These are phyloP conservation scores for Colletotrichum chlorophyti DNA, from an alignment of 2,329 filamentous ascomycete species.

Conservation along the genomic window DNA sequence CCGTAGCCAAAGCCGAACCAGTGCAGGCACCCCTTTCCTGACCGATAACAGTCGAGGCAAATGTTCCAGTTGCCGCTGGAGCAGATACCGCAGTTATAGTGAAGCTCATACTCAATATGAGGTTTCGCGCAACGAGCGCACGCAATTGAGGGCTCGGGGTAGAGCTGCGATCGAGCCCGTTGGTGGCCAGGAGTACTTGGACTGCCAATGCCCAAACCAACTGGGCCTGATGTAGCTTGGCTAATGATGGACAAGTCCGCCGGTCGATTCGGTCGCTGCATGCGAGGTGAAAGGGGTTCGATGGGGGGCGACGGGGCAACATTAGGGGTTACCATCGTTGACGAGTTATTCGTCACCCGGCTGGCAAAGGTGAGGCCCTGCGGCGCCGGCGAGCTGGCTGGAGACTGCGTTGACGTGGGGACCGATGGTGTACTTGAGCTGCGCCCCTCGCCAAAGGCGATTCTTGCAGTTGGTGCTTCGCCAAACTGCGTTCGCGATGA, in stretches of 20 bases:
- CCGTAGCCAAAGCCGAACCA: conserved; percentile 88
- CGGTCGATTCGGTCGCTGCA: conserved; percentile 41
- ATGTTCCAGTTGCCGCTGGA: conserved; percentile 76
- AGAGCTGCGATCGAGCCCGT: conserved; percentile 57
- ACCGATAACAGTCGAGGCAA: conserved; percentile 81
- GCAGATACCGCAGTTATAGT: conserved; percentile 83
- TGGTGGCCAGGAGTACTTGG: conserved; percentile 45
- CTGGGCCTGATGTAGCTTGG: conserved; percentile 38
- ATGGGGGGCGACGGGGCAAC: conserved; percentile 28
- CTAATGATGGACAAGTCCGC: conserved; percentile 47
- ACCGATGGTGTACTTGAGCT: conserved; percentile 48
- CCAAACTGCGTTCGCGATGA: conserved; percentile 48
- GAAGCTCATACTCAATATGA: conserved; percentile 84
- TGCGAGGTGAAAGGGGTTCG: conserved; percentile 19
- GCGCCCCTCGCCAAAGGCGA: conserved; percentile 49
- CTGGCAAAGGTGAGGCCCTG: conserved; percentile 45
- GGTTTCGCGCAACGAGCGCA: conserved; percentile 75
- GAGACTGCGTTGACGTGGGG: conserved; percentile 32
- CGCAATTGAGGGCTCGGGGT: conserved; percentile 73
- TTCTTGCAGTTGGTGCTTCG: conserved; percentile 45
- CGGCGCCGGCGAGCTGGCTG: conserved; percentile 30
- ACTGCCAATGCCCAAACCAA: conserved; percentile 38
- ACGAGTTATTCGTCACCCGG: conserved; percentile 35
- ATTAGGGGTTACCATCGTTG: conserved; percentile 23
- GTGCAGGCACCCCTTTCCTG: conserved; percentile 77